Evolutionary conservation across 179 eudicot species (phyloP).

Genomic region (Amaranthus tricolor): DNA sequence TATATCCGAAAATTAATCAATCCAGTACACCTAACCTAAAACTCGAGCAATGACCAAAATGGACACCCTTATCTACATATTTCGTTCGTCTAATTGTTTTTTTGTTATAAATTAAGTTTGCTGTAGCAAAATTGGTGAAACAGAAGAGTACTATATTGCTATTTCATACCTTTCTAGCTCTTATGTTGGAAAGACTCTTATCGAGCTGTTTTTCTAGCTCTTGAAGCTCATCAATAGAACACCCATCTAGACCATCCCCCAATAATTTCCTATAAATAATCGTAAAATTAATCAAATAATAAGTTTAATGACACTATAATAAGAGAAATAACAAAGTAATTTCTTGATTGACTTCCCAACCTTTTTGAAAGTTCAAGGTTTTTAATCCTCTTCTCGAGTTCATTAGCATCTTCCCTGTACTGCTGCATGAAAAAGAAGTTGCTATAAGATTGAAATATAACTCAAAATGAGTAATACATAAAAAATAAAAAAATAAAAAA

Average conservation of each 20-base stretch:
- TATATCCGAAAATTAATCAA: too few species aligned
- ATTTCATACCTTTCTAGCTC: slow-evolving; percentile 30
- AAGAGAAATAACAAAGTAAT: neutral
- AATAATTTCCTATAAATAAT: slow-evolving; percentile 24
- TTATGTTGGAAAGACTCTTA: slow-evolving; percentile 29
- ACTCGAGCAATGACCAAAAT: too few species aligned
- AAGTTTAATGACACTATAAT: neutral
- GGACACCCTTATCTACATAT: too few species aligned
- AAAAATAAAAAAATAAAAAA: too few species aligned
- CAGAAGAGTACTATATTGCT: too few species aligned
- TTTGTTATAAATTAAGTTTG: too few species aligned
- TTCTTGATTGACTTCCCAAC: slow-evolving; percentile 6
- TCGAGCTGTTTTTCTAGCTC: slow-evolving; percentile 33
- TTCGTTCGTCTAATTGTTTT: too few species aligned
- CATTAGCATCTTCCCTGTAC: slow-evolving; percentile 29
- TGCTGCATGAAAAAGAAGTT: slow-evolving; percentile 21
- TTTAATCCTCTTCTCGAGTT: slow-evolving; percentile 35
- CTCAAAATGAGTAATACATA: too few species aligned
- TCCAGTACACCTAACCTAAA: too few species aligned
- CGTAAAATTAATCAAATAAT: neutral
- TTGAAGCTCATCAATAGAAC: slow-evolving; percentile 36
- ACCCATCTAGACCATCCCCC: slow-evolving; percentile 29
- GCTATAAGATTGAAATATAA: neutral
- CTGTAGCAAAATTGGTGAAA: too few species aligned
- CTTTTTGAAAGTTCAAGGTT: slow-evolving; percentile 28